Evolutionary conservation across 1,284 basidiomycete genomes (phyloP).

Genomic region (Leccinum cinnamomeum): DNA sequence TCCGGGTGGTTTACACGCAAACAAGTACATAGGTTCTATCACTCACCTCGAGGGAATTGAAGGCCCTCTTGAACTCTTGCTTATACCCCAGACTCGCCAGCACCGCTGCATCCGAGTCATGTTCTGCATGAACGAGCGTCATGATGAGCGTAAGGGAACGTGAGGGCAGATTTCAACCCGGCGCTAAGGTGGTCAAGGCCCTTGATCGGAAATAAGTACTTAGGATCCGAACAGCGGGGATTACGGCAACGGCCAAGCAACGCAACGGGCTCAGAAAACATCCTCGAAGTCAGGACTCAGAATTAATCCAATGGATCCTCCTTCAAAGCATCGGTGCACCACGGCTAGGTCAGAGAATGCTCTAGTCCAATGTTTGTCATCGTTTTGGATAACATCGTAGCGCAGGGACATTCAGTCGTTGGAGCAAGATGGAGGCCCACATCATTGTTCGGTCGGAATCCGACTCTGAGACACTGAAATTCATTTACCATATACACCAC

Average conservation of each 20-base stretch:
- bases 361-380: background rate
- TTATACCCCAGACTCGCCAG: slow-evolving; percentile 43
- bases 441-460: too few species aligned
- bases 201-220: background rate
- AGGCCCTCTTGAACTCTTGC: slow-evolving; percentile 43
- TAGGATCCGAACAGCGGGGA: background rate
- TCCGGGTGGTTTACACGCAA: background rate
- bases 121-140: background rate
- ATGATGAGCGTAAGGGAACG: background rate
- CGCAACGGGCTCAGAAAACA: background rate
- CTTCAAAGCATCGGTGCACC: too few species aligned
- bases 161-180: background rate
- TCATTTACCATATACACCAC: too few species aligned
- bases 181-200: background rate
- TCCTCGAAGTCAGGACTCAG: background rate
- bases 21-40: background rate
- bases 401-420: background rate
- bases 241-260: background rate
- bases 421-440: too few species aligned
- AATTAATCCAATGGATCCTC: too few species aligned
- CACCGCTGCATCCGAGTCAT: slow-evolving; percentile 31
- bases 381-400: background rate
- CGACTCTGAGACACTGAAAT: too few species aligned
- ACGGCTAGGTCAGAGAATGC: background rate
- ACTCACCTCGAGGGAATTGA: slow-evolving; percentile 25